A percentile compares a stretch with the other conserved stretches of the same genome.
Evolutionary conservation across 164 flowering plant species (phyloP).

Genomic region (Litsea cubeba): DNA sequence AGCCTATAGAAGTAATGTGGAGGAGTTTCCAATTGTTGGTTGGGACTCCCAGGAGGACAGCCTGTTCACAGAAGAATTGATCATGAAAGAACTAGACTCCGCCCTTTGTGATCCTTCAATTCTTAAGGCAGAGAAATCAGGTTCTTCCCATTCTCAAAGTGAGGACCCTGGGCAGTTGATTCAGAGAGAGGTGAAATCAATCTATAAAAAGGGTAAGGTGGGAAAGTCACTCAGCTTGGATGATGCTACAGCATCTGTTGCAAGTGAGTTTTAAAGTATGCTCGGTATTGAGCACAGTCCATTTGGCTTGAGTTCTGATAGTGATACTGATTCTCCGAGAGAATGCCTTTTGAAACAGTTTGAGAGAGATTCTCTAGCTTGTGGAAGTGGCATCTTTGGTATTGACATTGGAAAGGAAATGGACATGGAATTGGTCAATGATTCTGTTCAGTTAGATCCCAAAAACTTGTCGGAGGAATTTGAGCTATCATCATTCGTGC

Average conservation of each 20-base stretch:
- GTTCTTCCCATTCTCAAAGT: slow-evolving; percentile 32
- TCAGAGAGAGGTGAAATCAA: slow-evolving; percentile 25
- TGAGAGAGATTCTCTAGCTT: slow-evolving; percentile 72
- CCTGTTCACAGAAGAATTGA: slow-evolving; percentile 26
- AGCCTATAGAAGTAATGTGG: slow-evolving; percentile 8
- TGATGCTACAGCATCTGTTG: slow-evolving; percentile 63
- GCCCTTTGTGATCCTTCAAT: slow-evolving; percentile 36
- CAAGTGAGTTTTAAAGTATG: slow-evolving; percentile 75
- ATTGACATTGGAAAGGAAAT: slow-evolving; percentile 31
- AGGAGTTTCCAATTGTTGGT: slow-evolving; percentile 16
- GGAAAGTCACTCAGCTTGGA: slow-evolving; percentile 61
- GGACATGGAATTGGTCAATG: slow-evolving; percentile 21
- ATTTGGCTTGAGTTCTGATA: slow-evolving; percentile 52
- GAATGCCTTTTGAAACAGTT: slow-evolving; percentile 80
- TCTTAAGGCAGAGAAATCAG: slow-evolving; percentile 35
- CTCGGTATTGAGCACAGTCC: slow-evolving; percentile 78
- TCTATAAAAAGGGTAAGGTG: slow-evolving; percentile 19
- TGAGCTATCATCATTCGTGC: slow-evolving; percentile 32
- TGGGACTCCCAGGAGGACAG: slow-evolving; percentile 19
- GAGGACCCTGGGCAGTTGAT: slow-evolving; percentile 17
- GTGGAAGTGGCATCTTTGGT: slow-evolving; percentile 37
- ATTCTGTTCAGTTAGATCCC: slow-evolving; percentile 20
- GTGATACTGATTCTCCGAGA: slow-evolving; percentile 91
- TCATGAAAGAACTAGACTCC: slow-evolving; percentile 53
- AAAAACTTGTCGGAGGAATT: slow-evolving; percentile 31